phyloP scores from a whole-genome alignment of 305 asterid species.

The Fraxinus latifolia region DNA sequence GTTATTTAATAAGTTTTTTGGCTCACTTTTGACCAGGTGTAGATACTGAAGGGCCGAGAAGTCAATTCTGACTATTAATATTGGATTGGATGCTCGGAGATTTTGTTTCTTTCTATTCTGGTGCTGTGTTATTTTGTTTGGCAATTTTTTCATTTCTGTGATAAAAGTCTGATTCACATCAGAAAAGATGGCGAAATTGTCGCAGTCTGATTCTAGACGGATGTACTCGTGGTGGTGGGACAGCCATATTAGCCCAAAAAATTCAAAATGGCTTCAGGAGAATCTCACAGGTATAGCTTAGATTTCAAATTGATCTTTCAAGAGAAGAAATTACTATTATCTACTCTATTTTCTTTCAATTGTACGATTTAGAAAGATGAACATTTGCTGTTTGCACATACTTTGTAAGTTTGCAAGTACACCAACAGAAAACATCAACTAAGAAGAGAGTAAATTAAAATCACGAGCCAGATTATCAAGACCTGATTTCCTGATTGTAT shows the following conservation, averaged over 20 bases:
- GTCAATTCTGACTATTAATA: conserved; percentile 41
- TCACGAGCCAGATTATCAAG: background rate
- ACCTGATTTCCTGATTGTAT: background rate
- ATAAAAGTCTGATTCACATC: conserved; percentile 13
- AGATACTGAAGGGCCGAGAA: conserved; percentile 30
- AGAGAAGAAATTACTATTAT: background rate
- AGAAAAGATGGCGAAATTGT: conserved; percentile 58
- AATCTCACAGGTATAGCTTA: conserved; percentile 79
- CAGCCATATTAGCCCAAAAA: conserved; percentile 97
- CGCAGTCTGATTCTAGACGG: conserved; percentile 63
- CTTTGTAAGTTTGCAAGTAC: background rate
- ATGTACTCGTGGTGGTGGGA: conserved; percentile 99
- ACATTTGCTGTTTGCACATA: background rate
- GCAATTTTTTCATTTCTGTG: conserved; percentile 14
- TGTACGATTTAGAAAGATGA: background rate
- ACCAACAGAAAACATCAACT: background rate
- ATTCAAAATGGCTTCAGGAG: conserved; percentile 97
- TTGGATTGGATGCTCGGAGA: conserved; percentile 37
- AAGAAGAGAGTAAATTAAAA: background rate
- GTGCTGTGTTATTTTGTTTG: conserved; percentile 16
- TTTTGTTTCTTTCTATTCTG: conserved; percentile 11
- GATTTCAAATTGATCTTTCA: background rate
- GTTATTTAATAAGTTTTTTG: conserved; percentile 16
- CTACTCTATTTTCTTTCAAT: background rate
- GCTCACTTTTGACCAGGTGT: conserved; percentile 25